These are phyloP conservation scores for Gaeumannomyces tritici DNA, from an alignment of 2,329 filamentous ascomycete genomes.

Conservation along the genomic window DNA sequence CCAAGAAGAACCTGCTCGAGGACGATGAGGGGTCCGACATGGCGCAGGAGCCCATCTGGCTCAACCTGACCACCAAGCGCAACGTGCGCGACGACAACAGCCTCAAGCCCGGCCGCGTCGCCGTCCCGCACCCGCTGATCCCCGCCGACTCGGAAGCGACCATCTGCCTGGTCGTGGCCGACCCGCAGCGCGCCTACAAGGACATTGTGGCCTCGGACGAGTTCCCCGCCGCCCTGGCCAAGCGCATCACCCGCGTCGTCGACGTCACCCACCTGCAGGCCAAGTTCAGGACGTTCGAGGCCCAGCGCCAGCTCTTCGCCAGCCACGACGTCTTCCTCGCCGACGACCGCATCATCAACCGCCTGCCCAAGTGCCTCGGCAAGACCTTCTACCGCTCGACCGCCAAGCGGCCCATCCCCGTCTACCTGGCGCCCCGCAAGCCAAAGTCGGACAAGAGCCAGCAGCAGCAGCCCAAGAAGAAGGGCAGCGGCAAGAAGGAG, in stretches of 20 bases:
- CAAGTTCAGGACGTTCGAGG: slow-evolving; percentile 85
- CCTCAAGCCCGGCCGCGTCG: slow-evolving; percentile 76
- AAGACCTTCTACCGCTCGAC: slow-evolving; percentile 88
- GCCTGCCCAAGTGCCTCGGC: slow-evolving; percentile 68
- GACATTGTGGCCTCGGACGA: slow-evolving; percentile 68
- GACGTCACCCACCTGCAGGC: slow-evolving; percentile 69
- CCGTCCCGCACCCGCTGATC: slow-evolving; percentile 68
- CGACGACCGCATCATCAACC: slow-evolving; percentile 73
- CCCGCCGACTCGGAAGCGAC: slow-evolving; percentile 48
- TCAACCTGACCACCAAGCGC: slow-evolving; percentile 55
- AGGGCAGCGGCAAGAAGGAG: slow-evolving; percentile 21
- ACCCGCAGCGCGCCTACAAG: slow-evolving; percentile 79
- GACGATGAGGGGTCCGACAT: slow-evolving; percentile 26
- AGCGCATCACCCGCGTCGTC: slow-evolving; percentile 66
- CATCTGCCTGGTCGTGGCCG: slow-evolving; percentile 72
- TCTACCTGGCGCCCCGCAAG: slow-evolving; percentile 46
- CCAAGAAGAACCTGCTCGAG: slow-evolving; percentile 48
- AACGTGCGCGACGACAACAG: slow-evolving; percentile 63
- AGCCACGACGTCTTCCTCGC: slow-evolving; percentile 93
- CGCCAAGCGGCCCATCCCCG: slow-evolving; percentile 76
- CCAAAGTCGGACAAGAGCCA: slow-evolving; percentile 45
- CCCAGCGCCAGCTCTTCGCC: slow-evolving; percentile 67
- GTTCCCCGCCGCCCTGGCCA: slow-evolving; percentile 57
- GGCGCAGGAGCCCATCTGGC: slow-evolving; percentile 47
- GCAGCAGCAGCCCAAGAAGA: slow-evolving; percentile 24